Conservation (phyloP, 2,329 filamentous ascomycete species). For the Metarhizium humberi region DNA sequence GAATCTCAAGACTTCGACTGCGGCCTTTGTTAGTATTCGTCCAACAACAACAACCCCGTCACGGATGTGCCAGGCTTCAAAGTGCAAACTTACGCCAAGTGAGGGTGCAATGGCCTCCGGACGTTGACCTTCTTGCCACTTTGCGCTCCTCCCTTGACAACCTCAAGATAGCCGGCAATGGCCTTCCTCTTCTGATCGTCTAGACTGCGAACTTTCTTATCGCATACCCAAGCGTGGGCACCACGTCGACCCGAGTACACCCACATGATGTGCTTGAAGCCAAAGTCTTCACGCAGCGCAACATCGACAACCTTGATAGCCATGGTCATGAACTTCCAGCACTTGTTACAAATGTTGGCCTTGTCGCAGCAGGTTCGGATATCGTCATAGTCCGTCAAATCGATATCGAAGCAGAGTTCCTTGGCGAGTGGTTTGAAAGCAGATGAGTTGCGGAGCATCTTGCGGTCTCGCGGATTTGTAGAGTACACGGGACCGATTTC, state of each 20-base stretch:
- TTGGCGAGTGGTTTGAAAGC: conserved; percentile 84
- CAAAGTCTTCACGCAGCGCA: conserved; percentile 86
- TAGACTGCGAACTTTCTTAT: conserved; percentile 73
- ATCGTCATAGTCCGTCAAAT: conserved; percentile 97
- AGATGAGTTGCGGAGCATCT: conserved; percentile 68
- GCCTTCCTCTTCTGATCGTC: conserved; percentile 79
- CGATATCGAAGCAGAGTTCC: conserved; percentile 97
- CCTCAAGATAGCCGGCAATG: conserved; percentile 81
- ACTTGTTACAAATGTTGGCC: conserved; percentile 86
- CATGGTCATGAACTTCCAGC: conserved; percentile 98
- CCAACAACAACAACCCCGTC: not conserved
- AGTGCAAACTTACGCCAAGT: conserved; percentile 54
- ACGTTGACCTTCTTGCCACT: conserved; percentile 81
- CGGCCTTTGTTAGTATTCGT: conserved; percentile 6
- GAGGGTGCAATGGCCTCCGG: conserved; percentile 79
- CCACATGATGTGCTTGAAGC: conserved; percentile 95
- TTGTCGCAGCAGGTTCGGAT: conserved; percentile 91
- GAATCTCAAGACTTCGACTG: conserved; percentile 73
- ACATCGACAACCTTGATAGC: conserved; percentile 87
- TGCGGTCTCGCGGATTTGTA: conserved; percentile 87
- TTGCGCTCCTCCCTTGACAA: conserved; percentile 79
- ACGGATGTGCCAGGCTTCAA: not conserved
- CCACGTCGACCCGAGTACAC: conserved; percentile 96
- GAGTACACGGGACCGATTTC: conserved; percentile 98
- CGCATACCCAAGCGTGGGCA: conserved; percentile 96